Evolutionary conservation across 23 red algal genomes (phyloP), one percentile per base, ranked within the genome.

Genomic region (Gracilaria domingensis): DNA sequence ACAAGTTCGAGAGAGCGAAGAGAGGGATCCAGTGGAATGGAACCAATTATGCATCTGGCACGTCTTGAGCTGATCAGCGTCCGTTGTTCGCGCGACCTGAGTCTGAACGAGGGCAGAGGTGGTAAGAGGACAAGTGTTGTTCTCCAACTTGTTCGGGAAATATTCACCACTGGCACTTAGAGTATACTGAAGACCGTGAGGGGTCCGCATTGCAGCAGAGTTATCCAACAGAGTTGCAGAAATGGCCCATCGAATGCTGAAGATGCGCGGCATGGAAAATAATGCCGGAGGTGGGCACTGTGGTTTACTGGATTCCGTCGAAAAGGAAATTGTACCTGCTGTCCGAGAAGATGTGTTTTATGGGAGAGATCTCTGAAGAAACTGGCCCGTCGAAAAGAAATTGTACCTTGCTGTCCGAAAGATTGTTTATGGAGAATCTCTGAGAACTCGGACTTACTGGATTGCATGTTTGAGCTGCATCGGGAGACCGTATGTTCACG

Each of bases 281-380:
- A 26, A 70, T 16, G 30, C 35, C 4, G 13, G 65, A n/a, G 3
- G 65, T 33, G 25, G 28, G 65, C 17, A 70, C 65, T 17, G 65
- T 70, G 14, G 65, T 4, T 14, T 70, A 25, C 4, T 70, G 65
- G 65, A 70, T 70, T 3, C 65, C 65, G 13, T 70, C 65, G 65
- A 70, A 70, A 16, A 1, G 4, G 25, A 70, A 24, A 25, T 33
- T 33, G 17, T 70, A 70, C 25, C 65, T 16, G 65, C 12, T 34
- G 65, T 70, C 25, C 65, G 35, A 17, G 14, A 70, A 14, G 65
- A 70, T 16, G 65, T 70, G 65, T 70, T n/a, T 70, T 17, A 24
- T 70, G 23, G 35, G 35, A 25, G 65, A 70, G 28, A 70, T 70
- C 3, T 5, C 65, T 16, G 13, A 16, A 5, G 4, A 33, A n/a